These are phyloP conservation scores for Pythium guiyangense DNA, from an alignment of 352 stramenopile species.

Conservation along the genomic window DNA sequence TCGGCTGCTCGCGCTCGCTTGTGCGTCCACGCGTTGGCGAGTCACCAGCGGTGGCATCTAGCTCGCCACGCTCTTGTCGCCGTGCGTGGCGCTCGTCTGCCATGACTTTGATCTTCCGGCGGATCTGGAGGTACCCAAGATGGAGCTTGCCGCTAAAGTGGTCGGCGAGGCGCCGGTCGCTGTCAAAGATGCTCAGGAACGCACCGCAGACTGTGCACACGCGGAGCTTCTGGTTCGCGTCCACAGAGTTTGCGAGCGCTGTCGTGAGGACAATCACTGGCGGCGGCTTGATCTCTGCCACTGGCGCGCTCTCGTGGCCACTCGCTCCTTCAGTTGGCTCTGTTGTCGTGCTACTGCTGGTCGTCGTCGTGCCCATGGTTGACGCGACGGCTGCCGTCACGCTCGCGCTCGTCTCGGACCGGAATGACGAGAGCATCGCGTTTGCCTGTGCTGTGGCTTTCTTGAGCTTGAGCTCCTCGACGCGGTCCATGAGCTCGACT, in stretches of 20 bases:
- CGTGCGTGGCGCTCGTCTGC: constrained; percentile 27
- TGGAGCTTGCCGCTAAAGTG: constrained; percentile 91
- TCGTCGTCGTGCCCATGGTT: too few species aligned
- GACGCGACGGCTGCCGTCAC: not conserved
- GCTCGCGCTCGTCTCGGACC: constrained; percentile 12
- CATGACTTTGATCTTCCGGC: constrained; percentile 80
- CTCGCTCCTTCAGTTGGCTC: not conserved
- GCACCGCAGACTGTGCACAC: constrained; percentile 91
- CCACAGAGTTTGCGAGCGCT: constrained; percentile 1
- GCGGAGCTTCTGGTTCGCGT: constrained; percentile 80
- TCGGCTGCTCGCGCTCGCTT: constrained; percentile 7
- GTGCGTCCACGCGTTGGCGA: not conserved
- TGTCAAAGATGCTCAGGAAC: constrained; percentile 92
- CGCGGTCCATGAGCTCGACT: constrained; percentile 55
- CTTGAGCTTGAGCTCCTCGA: constrained; percentile 62
- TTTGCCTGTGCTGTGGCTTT: constrained; percentile 34
- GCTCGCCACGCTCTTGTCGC: constrained; percentile 11
- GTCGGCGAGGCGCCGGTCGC: constrained; percentile 82
- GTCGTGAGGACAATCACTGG: too few species aligned
- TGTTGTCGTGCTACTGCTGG: not conserved
- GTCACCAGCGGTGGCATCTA: constrained; percentile 1
- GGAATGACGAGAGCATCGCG: constrained; percentile 38
- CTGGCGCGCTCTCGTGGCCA: not conserved
- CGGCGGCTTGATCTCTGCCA: too few species aligned
- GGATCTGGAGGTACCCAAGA: constrained; percentile 87